Base-by-base conservation (phyloP, 257 asterid genomes). In the Capsicum pubescens region DNA sequence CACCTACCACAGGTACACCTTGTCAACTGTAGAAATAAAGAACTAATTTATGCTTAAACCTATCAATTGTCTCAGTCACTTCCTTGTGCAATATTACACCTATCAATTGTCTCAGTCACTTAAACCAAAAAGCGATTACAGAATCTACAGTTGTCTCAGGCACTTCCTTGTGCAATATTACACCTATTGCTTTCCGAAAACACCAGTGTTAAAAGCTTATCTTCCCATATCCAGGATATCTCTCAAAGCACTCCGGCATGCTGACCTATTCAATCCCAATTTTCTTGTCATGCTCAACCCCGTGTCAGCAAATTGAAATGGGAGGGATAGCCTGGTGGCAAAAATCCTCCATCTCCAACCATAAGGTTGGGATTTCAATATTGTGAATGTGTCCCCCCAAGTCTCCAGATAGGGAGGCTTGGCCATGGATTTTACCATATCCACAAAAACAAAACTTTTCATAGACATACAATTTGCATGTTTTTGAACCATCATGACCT, bases 251-350 rank as follows among this genome's bases (percentile, higher is more conserved):
- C 77, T 69, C 77, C 54, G 3, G 4, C 52, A 21, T 19, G 69
- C 39, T 35, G 72, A 66, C 72, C 72, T 66, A 32, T 35, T 66
- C 48, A 35, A 13, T 66, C 72, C 72, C 19, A 66, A 66, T 66
- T 35, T 66, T 66, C 32, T 13, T 67, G 2, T 4, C 50, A 67
- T 35, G 21, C 21, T 35, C 76, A 67, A 66, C 46, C 71, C 71
- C 71, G 6, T 66, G n/a, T 32, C 71, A 66, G 71, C 36, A 66
- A 66, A 66, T 32, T 66, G 72, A 32, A n/a, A 12, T 32, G n/a
- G 72, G 71, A 39, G 5, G 71, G 17, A 64, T 64, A 11, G 44
- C 32, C 71, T 42, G 57, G 56, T 42, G 56, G 78, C 35, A 11
- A 70, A 70, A 48, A 63, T 63, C 42, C 26, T 60, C 67, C 36